These are phyloP conservation scores for Jaminaea rosea DNA, from an alignment of 1,284 basidiomycete genomes.

Conservation along the genomic window DNA sequence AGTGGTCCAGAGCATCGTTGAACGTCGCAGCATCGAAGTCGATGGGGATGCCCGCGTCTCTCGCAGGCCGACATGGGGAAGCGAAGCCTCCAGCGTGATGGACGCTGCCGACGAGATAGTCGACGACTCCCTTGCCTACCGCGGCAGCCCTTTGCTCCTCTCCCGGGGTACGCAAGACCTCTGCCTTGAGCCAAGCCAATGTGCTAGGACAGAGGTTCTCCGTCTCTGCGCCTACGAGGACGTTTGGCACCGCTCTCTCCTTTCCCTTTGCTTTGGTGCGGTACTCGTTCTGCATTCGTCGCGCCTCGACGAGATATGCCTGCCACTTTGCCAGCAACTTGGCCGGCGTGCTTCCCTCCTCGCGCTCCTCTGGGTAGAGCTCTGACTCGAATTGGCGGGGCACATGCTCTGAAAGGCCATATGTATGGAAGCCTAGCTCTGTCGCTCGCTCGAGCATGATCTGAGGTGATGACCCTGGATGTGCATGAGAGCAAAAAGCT, in stretches of 20 bases:
- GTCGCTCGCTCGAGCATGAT: constrained; percentile 68
- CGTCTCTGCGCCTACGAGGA: constrained; percentile 87
- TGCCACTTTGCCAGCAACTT: constrained; percentile 58
- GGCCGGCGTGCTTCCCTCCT: constrained; percentile 50
- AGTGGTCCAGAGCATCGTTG: constrained; percentile 55
- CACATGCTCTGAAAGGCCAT: constrained; percentile 87
- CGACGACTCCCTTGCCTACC: constrained; percentile 51
- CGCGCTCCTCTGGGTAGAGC: constrained; percentile 82
- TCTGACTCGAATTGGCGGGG: constrained; percentile 72
- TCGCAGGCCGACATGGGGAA: constrained; percentile 47
- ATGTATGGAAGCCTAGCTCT: constrained; percentile 66
- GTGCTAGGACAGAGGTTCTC: constrained; percentile 64
- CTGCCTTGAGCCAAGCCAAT: constrained; percentile 47
- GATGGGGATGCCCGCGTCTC: constrained; percentile 77
- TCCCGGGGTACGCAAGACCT: constrained; percentile 47
- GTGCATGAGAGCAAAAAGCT: constrained; percentile 87
- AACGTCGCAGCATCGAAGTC: constrained; percentile 77
- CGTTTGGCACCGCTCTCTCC: constrained; percentile 55
- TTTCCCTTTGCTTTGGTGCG: constrained; percentile 46
- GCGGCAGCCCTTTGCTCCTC: background rate
- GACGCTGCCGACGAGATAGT: constrained; percentile 86
- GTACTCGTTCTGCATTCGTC: constrained; percentile 56
- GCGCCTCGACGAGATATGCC: constrained; percentile 65
- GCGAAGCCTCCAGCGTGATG: constrained; percentile 59
- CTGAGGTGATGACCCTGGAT: constrained; percentile 9